Evolutionary conservation across 352 stramenopile genomes (phyloP).

Genomic region (Globisporangium nodosum): DNA sequence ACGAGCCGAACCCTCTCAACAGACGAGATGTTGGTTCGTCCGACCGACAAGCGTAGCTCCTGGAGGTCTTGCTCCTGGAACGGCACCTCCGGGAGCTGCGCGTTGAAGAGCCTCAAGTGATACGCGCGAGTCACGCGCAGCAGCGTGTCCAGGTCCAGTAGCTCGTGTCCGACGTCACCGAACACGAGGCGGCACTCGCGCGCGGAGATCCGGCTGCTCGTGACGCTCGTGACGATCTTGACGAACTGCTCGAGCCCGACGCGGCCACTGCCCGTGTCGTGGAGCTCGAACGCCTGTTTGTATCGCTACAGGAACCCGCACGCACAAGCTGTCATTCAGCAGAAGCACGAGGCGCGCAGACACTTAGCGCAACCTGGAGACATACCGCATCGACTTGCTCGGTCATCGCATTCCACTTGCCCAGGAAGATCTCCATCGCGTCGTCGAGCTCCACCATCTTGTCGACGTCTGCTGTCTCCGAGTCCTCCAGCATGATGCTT

Average conservation of each 20-base stretch:
- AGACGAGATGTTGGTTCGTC: constrained; percentile 52
- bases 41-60: constrained; percentile 38
- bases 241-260: constrained; percentile 71
- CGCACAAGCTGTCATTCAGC: neutral
- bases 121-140: constrained; percentile 52
- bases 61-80: constrained; percentile 45
- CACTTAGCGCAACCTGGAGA: neutral
- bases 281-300: constrained; percentile 35
- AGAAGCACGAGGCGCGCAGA: neutral
- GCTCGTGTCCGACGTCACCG: constrained; percentile 52
- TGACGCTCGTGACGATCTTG: constrained; percentile 66
- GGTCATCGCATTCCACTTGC: constrained; percentile 39
- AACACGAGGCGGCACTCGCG: constrained; percentile 64
- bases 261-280: constrained; percentile 34
- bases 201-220: constrained; percentile 30
- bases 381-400: constrained; percentile 49
- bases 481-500: neutral
- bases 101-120: constrained; percentile 50
- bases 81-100: constrained; percentile 36
- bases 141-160: constrained; percentile 51
- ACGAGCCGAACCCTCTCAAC: constrained; percentile 21
- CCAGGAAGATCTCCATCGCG: constrained; percentile 51
- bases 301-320: constrained; percentile 26
- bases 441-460: constrained; percentile 60
- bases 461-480: neutral